Evolutionary conservation across 192 early-diverging fungal genomes (phyloP).

Genomic region (Coemansia sp.): DNA sequence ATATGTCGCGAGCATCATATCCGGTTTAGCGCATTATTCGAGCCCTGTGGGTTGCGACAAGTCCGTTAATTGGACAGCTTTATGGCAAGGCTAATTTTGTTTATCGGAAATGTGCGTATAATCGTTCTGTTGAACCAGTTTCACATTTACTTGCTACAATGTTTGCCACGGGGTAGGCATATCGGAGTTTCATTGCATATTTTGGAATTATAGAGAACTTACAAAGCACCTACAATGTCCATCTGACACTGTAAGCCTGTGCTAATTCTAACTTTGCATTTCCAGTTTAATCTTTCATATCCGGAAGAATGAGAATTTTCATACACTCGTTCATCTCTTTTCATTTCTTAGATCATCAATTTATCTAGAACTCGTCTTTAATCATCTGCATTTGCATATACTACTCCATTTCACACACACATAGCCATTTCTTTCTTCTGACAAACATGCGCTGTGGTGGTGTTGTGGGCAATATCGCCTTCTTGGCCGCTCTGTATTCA

Average conservation of each 20-base stretch:
- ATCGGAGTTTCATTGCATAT: not conserved
- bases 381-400: too few species aligned
- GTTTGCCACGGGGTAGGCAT: not conserved
- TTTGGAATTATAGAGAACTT: not conserved
- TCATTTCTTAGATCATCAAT: too few species aligned
- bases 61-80: too few species aligned
- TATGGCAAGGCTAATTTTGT: too few species aligned
- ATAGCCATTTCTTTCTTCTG: too few species aligned
- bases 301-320: not conserved
- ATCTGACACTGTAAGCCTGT: not conserved
- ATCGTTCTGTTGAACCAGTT: not conserved
- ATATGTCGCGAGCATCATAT: too few species aligned
- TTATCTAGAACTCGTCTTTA: not conserved
- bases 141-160: not conserved
- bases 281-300: not conserved
- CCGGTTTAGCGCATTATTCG: too few species aligned
- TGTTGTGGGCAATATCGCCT: not conserved
- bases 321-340: not conserved
- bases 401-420: too few species aligned
- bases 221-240: not conserved
- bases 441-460: slow-evolving; percentile 1
- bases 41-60: too few species aligned
- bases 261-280: not conserved
- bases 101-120: not conserved
- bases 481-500: not conserved